Conservation (phyloP, 2,329 filamentous ascomycete genomes). For the Westerdykella ornata region DNA sequence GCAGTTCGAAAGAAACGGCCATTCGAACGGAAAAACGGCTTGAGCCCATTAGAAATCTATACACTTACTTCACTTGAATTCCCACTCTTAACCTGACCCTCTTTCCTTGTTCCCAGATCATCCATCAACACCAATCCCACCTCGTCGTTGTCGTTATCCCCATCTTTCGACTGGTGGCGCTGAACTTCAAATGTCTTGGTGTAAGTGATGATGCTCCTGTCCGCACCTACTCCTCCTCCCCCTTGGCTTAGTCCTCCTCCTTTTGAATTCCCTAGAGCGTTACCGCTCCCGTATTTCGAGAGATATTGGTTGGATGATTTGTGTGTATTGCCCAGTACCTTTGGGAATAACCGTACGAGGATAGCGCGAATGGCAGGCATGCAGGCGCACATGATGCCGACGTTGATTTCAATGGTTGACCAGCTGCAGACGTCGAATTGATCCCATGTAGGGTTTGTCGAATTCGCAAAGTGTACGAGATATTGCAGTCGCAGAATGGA, state of each 20-base stretch:
- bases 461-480: constrained; percentile 40
- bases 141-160: constrained; percentile 12
- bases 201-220: constrained; percentile 10
- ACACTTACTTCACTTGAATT: constrained; percentile 11
- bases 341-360: constrained; percentile 35
- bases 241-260: not conserved
- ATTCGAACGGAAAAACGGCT: not conserved
- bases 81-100: constrained; percentile 7
- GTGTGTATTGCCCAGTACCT: constrained; percentile 31
- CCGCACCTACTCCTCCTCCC: constrained; percentile 1
- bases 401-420: constrained; percentile 40
- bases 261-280: not conserved
- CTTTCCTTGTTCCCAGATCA: constrained; percentile 9
- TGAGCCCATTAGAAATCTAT: constrained; percentile 1
- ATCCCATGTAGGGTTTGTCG: constrained; percentile 39
- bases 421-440: constrained; percentile 38
- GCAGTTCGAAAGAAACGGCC: too few relatives aligned
- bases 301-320: constrained; percentile 14
- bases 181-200: constrained; percentile 16
- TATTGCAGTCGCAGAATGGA: constrained; percentile 42
- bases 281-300: constrained; percentile 18
- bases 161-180: constrained; percentile 5
- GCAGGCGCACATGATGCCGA: constrained; percentile 43
- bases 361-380: constrained; percentile 39
- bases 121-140: constrained; percentile 15